A percentile compares a stretch with the other conserved stretches of the same genome.
Evolutionary conservation across 2,329 filamentous ascomycete species (phyloP).

Genomic region (Neoscytalidium dimidiatum): DNA sequence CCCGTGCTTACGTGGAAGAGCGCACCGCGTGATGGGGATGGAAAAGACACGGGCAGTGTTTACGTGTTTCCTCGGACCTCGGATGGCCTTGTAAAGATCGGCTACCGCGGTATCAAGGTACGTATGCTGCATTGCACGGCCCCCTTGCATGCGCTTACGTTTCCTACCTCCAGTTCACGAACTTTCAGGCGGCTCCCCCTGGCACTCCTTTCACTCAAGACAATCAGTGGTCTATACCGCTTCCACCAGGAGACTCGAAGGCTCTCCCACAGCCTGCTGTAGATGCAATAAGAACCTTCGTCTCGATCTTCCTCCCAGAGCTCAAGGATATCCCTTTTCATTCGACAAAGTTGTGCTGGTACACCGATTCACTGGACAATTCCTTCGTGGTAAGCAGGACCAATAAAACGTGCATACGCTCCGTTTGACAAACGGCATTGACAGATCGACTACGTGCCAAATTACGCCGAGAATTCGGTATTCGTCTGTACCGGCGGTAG

Average conservation of each 20-base stretch:
- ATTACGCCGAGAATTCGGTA: background rate
- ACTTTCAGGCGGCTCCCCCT: background rate
- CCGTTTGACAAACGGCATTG: background rate
- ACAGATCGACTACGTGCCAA: background rate
- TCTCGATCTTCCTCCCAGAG: background rate
- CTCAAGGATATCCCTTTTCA: background rate
- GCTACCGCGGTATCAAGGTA: background rate
- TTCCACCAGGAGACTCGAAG: background rate
- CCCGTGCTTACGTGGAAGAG: background rate
- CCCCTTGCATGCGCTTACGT: background rate
- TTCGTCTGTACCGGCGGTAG: background rate
- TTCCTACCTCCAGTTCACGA: background rate
- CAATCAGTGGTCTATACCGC: background rate
- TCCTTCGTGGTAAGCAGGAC: background rate
- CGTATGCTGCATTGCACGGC: too few relatives aligned
- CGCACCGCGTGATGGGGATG: background rate
- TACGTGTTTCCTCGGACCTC: background rate
- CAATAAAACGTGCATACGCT: background rate
- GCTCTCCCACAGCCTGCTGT: background rate
- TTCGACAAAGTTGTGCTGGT: background rate
- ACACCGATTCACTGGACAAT: background rate
- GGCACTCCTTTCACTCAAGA: background rate
- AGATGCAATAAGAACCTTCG: background rate
- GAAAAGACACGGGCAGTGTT: background rate
- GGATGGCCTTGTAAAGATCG: background rate